Base-by-base conservation (phyloP, 805 yeast species). In the Metschnikowia drakensbergensis region DNA sequence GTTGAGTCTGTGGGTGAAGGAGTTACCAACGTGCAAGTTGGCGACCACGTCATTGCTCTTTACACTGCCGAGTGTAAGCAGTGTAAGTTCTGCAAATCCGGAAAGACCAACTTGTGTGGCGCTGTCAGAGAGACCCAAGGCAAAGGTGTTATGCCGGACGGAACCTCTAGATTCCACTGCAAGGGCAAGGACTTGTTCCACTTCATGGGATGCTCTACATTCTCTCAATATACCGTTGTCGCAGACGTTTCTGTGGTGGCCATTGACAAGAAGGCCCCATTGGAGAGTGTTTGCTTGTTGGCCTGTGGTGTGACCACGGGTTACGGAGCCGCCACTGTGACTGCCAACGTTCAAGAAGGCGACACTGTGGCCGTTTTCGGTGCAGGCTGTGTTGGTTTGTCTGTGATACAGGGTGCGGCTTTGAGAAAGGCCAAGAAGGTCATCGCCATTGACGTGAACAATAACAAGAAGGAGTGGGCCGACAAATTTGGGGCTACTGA, bases 281-380 rank as follows among this genome's bases (percentile, higher is more conserved):
- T 83, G 66, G 96, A 88, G 64, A 82, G 85, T 64, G 86, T 91
- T 35, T 90, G 98, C 75, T 73, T 95, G 68, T 80, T 95, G 61
- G 99, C 99, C 45, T 94, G 99, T 70, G 99, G 99, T 76, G 88
- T 94, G 62, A 94, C 99, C 47, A 94, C 99, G 46, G 99, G 99
- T 55, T 88, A 88, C 66, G 99, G 99, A 69, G 96, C 98, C 45
- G 99, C 97, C 47, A 80, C 87, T 59, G 88, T 88, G 74, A 88
- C 96, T 45, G 98, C 97, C 51, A 78, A 88, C 60, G 92, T 95
- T 51, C 83, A 86, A 64, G 77, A 81, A 65, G 97, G 97, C 59
- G 97, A 92, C 65, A 88, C 86, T 52, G 90, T 94, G 54, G 99
- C 97, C 40, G 88, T 94, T 37, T 94, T 95, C 64, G 99, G 99